Evolutionary conservation across 306 rosid species (phyloP), one percentile per base, ranked within the genome.

Genomic region (Myrica gale): DNA sequence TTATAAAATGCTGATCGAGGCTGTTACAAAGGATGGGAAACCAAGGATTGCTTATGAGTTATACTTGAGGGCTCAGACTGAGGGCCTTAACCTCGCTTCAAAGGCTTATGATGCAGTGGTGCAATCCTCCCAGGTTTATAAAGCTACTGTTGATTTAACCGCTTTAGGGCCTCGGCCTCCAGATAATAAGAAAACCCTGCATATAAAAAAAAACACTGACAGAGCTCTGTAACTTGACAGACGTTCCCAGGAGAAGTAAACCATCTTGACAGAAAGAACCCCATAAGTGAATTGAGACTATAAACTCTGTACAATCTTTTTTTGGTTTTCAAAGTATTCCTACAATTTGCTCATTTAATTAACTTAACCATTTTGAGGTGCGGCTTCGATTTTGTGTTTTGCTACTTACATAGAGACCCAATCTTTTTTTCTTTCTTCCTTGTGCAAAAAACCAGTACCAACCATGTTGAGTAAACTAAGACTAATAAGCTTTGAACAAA

Each of bases 1-100:
- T 50, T 92, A 90, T 21, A 98, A 88, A 78, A 87, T 92, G 91
- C 79, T 96, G 85, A 90, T 96, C 45, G 96, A 87, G 82, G 98
- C 92, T 70, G 93, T 96, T 61, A 89, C 97, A 10, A 88, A 89
- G 66, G 98, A 92, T 79, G 89, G 90, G 42, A 96, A 96, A 67
- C 96, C 97, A 42, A 90, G 87, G 89, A 86, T 95, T 71, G 97
- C 97, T 20, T 95, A 84, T 79, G 96, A 96, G 79, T 74, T 90
- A 72, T 90, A 92, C 82, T 6, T 77, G 62, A 90, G 88, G 70
- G 97, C 99, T 53, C 85, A 79, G 69, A 85, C 61, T 9, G 93
- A 92, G 75, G 90, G 92, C 60, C 87, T 92, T 72, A 55, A 43
- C 16, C 93, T 92, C 75, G 82, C 97, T 19, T 67, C 89, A 7